Evolutionary conservation across 2,329 filamentous ascomycete species (phyloP), one percentile per base, ranked within the genome.

Genomic region (Cordyceps pruinosa): DNA sequence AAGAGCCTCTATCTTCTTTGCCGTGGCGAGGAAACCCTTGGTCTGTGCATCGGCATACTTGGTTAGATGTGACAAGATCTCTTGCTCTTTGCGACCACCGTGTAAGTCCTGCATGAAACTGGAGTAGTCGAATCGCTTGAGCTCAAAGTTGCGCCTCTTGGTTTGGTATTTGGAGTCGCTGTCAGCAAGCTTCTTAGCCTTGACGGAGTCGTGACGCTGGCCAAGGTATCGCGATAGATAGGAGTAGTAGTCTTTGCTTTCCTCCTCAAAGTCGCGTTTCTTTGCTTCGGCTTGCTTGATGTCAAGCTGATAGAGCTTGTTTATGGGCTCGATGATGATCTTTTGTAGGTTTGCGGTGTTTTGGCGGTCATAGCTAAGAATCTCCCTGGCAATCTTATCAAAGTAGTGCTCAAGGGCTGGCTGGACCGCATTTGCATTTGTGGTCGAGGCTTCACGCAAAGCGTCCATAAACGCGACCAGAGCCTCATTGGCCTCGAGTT

Each of bases 51-150:
- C 91, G 10, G 95, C 95, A 69, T 92, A 99, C 68, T 88, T 93
- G 2, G 94, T 99, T 32, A 99, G 79, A 68, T 97, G 89, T 1
- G 93, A 97, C 30, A 99, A 74, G 5, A 99, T 89, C 70, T 99
- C 94, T 68, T 97, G 94, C 66, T 99, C 94, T 70, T 97, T 99
- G 61, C 94, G 87, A n/a, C 94, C 94, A 30, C 94, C 94, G 61
- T 97, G 94, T n/a, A 99, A 79, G 75, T 99, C 94, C 67, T 97
- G 93, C 89, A 99, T 96, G 68, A 97, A 99, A 15, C 90, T 96
- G 3, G 93, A 97, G 70, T 99, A 99, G 72, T 99, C 95, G 66
- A 99, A 99, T 10, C 95, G 87, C 75, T 96, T 97, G 58, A 99
- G 80, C 75, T 99, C 94, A 66, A 99, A 99, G 64, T 91, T 96